A percentile compares a stretch with the other conserved stretches of the same genome.
phyloP scores from a whole-genome alignment of 331 rosid species.

The Cucumis variabilis region DNA sequence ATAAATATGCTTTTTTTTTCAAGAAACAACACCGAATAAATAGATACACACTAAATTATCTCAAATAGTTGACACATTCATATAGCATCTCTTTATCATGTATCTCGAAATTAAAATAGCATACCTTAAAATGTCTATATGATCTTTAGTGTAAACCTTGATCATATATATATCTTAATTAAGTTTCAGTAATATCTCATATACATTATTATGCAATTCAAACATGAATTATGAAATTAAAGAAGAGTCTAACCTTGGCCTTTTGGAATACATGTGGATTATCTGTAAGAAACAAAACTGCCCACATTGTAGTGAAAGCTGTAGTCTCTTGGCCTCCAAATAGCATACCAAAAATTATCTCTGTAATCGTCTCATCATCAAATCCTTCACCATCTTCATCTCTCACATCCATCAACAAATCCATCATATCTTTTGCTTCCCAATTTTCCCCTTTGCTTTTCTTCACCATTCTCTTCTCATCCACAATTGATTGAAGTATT shows the following conservation, averaged over 20 bases:
- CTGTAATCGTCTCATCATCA: slow-evolving; percentile 68
- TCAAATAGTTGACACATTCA: too few species aligned
- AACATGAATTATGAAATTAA: not conserved
- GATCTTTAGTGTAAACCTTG: too few species aligned
- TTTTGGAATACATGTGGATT: slow-evolving; percentile 48
- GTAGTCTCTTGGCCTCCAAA: slow-evolving; percentile 87
- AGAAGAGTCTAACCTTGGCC: slow-evolving; percentile 54
- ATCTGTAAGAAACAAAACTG: slow-evolving; percentile 51
- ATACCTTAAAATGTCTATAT: too few species aligned
- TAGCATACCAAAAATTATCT: slow-evolving; percentile 63
- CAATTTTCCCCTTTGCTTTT: not conserved
- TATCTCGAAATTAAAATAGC: too few species aligned
- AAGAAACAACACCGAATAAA: too few species aligned
- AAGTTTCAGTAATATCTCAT: too few species aligned
- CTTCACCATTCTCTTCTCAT: slow-evolving; percentile 41
- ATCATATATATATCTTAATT: too few species aligned
- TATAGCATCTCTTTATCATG: too few species aligned
- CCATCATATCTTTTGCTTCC: slow-evolving; percentile 55
- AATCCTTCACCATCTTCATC: slow-evolving; percentile 63
- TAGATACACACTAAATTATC: too few species aligned
- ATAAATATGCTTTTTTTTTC: too few species aligned
- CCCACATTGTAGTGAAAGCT: slow-evolving; percentile 73
- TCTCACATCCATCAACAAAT: slow-evolving; percentile 57
- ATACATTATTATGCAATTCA: too few species aligned
- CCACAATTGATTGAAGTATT: slow-evolving; percentile 51